Evolutionary conservation across 176 grass and related monocot genomes (phyloP), one percentile per base, ranked within the genome.

Genomic region (Triticum monococcum): DNA sequence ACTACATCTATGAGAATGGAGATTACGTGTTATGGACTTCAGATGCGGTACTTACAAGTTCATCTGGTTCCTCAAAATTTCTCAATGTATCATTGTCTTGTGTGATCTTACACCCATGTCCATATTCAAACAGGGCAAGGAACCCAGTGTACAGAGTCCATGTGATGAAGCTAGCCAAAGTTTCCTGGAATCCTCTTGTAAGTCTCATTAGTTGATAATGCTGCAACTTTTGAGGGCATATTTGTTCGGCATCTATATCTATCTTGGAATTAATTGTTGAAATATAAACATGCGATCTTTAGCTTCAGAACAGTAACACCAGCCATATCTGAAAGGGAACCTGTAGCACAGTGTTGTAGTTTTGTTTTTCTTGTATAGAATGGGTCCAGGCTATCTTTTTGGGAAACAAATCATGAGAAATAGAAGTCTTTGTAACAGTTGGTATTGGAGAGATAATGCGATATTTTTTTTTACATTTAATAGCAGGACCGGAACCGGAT

Each of bases 1-100:
- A 98, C 60, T 96, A 96, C 70, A 80, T 70, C 65, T 98, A 84
- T 54, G 81, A 92, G 65, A 79, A 96, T 85, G 92, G 84, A 91
- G 82, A 80, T 70, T 98, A 91, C 41, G 11, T 91, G 64, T 89
- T 62, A 9, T 89, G 88, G 62, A 68, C 12, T 17, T 69, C 86
- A 70, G 54, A 77, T 79, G 38, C 24, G 81, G 90, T 93, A 89
- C 62, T 24, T 32, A 65, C 4, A n/a, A 78, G 4, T 77, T 69
- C 17, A 62, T 3, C 7, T 88, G 11, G 16, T 74, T 79, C 74
- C 63, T 69, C 41, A 22, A 59, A 73, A 46, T 80, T 88, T 79
- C 13, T 65, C 50, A 77, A 9, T 3, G 40, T 85, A 23, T 64
- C 25, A 3, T 57, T 81, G 12, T 10, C 62, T 69, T 24, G 60